Evolutionary conservation across 768 basidiomycete genomes (phyloP), one percentile per base, ranked within the genome.

Genomic region (Inosperma sp.): DNA sequence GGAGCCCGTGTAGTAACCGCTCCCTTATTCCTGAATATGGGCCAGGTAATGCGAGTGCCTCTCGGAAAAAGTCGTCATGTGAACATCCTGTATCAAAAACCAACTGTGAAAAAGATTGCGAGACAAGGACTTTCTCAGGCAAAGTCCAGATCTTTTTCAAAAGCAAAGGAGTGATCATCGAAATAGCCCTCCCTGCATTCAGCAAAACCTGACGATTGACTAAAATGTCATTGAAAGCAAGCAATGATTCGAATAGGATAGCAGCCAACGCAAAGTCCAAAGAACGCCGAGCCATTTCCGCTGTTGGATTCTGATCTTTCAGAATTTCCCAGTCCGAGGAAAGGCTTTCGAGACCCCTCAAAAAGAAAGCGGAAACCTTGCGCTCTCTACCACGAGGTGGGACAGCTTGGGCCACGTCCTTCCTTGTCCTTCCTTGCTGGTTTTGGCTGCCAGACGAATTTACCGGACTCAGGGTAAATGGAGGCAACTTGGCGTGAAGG

Each of bases 251-350:
- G 59, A 89, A 94, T 29, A 72, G 71, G 2, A 96, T 66, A 3
- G 83, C 78, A 2, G 72, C 69, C 7, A 90, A 72, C 5, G 82
- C 80, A 25, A 85, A 65, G 62, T 97, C 93, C 47, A 96, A 59
- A 4, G 79, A 72, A 25, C 76, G 73, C 17, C 91, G 81, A 4
- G 84, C 75, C 39, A 72, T 75, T 62, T 89, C 89, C 1, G 79
- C 80, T 6, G 78, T 80, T 19, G 75, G 72, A 51, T 71, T 71
- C 10, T 62, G 62, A 6, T 60, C 66, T 14, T 55, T 55, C 3
- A 57, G 22, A 5, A 52, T 39, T 34, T 80, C 78, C 80, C 80
- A 81, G 34, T 80, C 77, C 1, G 54, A 53, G 19, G 59, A 43
- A 13, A 84, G 60, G 3, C 73, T 66, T 42, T 86, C 82, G 19